Evolutionary conservation across 495 filamentous ascomycete genomes (phyloP).

Genomic region (Aspergillus mulundensis): DNA sequence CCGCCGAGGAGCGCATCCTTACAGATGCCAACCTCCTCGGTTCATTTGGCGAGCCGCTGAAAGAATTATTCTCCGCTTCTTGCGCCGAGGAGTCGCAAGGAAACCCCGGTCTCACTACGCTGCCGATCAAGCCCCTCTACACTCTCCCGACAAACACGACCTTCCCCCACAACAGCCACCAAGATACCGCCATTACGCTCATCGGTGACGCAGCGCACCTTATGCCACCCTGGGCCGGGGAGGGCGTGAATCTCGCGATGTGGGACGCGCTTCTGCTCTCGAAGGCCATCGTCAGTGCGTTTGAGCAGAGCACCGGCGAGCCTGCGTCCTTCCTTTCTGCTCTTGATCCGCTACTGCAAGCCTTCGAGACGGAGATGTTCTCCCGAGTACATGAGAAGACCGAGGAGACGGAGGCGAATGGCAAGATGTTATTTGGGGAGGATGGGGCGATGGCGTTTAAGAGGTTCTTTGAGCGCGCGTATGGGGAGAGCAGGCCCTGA

Average conservation of each 20-base stretch:
- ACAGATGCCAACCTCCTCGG: constrained; percentile 25
- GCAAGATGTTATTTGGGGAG: constrained; percentile 26
- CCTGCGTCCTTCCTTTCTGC: constrained; percentile 13
- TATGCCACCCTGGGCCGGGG: constrained; percentile 58
- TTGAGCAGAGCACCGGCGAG: neutral
- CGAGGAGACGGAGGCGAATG: constrained; percentile 21
- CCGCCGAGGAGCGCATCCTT: constrained; percentile 28
- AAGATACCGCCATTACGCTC: constrained; percentile 40
- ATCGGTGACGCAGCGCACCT: constrained; percentile 61
- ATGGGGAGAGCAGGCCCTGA: neutral
- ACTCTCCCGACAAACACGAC: constrained; percentile 48
- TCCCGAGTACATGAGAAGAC: constrained; percentile 26
- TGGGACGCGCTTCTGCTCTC: constrained; percentile 53
- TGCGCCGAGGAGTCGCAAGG: constrained; percentile 31
- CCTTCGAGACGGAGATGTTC: constrained; percentile 37
- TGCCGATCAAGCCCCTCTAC: constrained; percentile 33
- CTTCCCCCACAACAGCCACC: constrained; percentile 35
- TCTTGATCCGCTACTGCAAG: constrained; percentile 24
- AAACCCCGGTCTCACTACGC: neutral
- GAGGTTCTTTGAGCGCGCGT: constrained; percentile 14
- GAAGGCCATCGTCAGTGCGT: constrained; percentile 24
- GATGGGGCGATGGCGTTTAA: constrained; percentile 24
- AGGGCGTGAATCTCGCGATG: constrained; percentile 58
- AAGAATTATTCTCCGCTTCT: constrained; percentile 31
- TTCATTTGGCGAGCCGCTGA: constrained; percentile 27